Percentiles rank a stretch among this genome's conserved stretches.
phyloP scores from a whole-genome alignment of 176 grass and related monocot genomes.

The Panicum miliaceum region DNA sequence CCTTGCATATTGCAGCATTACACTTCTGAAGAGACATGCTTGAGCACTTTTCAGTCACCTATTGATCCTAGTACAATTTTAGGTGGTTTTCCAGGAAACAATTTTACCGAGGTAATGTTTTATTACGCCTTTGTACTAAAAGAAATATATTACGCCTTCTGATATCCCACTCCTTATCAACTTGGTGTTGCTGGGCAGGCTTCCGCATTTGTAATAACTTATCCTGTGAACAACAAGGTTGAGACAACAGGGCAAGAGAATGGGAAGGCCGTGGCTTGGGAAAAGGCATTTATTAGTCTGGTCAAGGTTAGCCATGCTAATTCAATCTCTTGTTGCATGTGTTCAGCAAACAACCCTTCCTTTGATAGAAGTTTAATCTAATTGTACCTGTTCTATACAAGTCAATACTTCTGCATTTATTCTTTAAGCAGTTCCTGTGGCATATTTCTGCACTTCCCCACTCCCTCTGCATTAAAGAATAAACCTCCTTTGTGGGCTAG shows the following conservation, averaged over 20 bases:
- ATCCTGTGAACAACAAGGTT: constrained; percentile 96
- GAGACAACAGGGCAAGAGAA: constrained; percentile 72
- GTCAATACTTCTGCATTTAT: not conserved
- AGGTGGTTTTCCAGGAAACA: constrained; percentile 87
- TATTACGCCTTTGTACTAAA: constrained; percentile 21
- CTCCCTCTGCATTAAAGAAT: not conserved
- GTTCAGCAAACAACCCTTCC: not conserved
- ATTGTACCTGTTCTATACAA: constrained; percentile 6
- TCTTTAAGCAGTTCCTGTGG: not conserved
- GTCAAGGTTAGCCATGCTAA: constrained; percentile 64
- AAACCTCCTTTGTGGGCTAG: not conserved
- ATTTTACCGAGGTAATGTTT: constrained; percentile 84
- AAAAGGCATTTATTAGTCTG: constrained; percentile 86
- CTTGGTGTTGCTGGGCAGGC: constrained; percentile 61
- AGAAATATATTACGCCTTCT: not conserved
- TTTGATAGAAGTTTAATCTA: constrained; percentile 9
- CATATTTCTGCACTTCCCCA: constrained; percentile 30
- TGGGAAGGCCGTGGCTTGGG: constrained; percentile 86
- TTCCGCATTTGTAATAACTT: constrained; percentile 88
- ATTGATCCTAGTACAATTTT: constrained; percentile 87
- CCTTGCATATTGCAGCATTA: constrained; percentile 79
- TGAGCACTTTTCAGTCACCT: constrained; percentile 84
- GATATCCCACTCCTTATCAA: constrained; percentile 28
- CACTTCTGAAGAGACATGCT: constrained; percentile 84
- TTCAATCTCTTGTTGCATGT: constrained; percentile 30